phyloP scores from a whole-genome alignment of 192 early-diverging fungal species.

The Phycomyces blakesleeanus region DNA sequence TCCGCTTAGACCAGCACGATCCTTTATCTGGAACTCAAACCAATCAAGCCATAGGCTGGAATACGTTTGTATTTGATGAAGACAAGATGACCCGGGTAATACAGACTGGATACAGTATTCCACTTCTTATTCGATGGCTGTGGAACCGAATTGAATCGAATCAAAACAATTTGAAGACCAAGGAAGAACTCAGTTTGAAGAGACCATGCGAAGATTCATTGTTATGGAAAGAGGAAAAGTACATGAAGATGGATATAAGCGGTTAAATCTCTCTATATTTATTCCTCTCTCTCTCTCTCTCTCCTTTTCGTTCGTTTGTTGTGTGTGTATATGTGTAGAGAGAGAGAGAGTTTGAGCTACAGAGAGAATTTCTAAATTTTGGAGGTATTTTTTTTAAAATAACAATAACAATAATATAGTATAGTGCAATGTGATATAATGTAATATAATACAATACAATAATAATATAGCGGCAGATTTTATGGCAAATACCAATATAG shows the following conservation, averaged over 20 bases:
- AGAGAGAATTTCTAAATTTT: too few relatives aligned
- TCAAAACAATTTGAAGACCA: background rate
- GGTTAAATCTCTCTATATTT: background rate
- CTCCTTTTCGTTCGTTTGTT: too few relatives aligned
- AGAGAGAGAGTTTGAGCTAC: too few relatives aligned
- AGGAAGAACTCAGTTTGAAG: background rate
- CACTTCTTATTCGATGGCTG: conserved; percentile 19
- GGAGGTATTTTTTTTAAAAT: too few relatives aligned
- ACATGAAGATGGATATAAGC: background rate
- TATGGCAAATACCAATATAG: too few relatives aligned
- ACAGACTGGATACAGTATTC: conserved; percentile 14
- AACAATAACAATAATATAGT: too few relatives aligned
- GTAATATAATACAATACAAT: too few relatives aligned
- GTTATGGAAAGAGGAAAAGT: background rate
- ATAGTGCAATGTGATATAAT: too few relatives aligned
- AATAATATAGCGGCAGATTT: too few relatives aligned
- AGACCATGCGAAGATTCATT: background rate
- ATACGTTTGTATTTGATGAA: conserved; percentile 23
- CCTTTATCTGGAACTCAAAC: background rate
- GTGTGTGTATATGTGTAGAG: too few relatives aligned
- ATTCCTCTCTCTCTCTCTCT: too few relatives aligned
- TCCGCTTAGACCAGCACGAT: conserved; percentile 12
- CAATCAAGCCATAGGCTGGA: conserved; percentile 8
- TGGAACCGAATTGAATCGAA: conserved; percentile 2
- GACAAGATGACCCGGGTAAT: conserved; percentile 24